phyloP scores from a whole-genome alignment of 805 yeast species.

The Pichia phayaonensis region DNA sequence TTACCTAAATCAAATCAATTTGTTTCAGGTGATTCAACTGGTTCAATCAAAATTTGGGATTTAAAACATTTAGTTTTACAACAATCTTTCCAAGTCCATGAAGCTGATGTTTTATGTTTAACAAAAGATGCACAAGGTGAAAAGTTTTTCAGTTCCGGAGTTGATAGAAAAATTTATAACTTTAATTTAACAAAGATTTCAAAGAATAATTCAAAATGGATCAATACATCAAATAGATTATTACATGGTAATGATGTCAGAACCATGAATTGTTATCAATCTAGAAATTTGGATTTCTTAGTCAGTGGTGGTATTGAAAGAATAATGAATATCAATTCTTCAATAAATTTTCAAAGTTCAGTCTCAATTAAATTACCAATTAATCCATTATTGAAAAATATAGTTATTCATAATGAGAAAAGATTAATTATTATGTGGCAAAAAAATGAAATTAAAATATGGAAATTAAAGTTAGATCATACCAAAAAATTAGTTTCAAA shows the following conservation, averaged over 20 bases:
- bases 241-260: constrained; percentile 85
- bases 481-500: constrained; percentile 58
- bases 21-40: constrained; percentile 96
- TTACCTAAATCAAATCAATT: constrained; percentile 61
- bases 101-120: constrained; percentile 81
- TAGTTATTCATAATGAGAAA: constrained; percentile 35
- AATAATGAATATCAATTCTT: constrained; percentile 56
- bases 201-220: constrained; percentile 52
- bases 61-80: constrained; percentile 62
- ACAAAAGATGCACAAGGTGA: constrained; percentile 53
- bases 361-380: constrained; percentile 64
- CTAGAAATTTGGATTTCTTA: constrained; percentile 59
- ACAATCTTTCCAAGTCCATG: constrained; percentile 79
- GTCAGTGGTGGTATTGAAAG: constrained; percentile 83
- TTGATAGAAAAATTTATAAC: constrained; percentile 83
- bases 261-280: constrained; percentile 61
- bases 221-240: constrained; percentile 64
- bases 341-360: constrained; percentile 62
- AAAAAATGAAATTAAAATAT: constrained; percentile 72
- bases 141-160: constrained; percentile 79
- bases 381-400: constrained; percentile 17
- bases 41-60: constrained; percentile 91
- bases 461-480: constrained; percentile 43
- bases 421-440: constrained; percentile 69
- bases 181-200: constrained; percentile 43